Conservation (phyloP, 2,329 filamentous ascomycete species). For the Cytospora piceicola region DNA sequence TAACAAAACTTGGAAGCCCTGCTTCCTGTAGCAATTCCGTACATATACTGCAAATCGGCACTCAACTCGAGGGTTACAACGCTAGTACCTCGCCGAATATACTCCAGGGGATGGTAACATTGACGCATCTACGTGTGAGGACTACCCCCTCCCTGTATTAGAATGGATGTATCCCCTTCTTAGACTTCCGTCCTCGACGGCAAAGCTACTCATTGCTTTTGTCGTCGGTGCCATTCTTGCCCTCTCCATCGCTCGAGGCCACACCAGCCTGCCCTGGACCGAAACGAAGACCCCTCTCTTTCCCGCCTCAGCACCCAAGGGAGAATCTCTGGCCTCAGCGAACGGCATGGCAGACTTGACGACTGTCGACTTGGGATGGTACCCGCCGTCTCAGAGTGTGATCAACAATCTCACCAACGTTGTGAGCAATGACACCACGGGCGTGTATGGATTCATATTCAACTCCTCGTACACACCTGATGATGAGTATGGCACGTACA, state of each 20-base stretch:
- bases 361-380: constrained; percentile 36
- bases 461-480: constrained; percentile 65
- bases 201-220: constrained; percentile 18
- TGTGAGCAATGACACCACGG: constrained; percentile 43
- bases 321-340: neutral
- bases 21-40: neutral
- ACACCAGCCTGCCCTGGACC: neutral
- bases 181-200: constrained; percentile 17
- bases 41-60: neutral
- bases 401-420: constrained; percentile 39
- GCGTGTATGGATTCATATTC: constrained; percentile 75
- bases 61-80: neutral
- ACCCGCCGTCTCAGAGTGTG: constrained; percentile 35
- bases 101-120: neutral
- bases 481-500: constrained; percentile 66
- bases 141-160: constrained; percentile 21
- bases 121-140: constrained; percentile 26
- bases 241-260: constrained; percentile 5
- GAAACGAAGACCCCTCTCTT: constrained; percentile 12
- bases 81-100: neutral
- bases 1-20: too few species aligned
- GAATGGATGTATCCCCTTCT: constrained; percentile 29
- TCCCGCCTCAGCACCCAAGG: neutral
- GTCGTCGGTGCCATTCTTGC: constrained; percentile 18
- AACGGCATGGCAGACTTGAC: constrained; percentile 19